phyloP scores from a whole-genome alignment of 2,329 filamentous ascomycete species.

The Fusarium musae region DNA sequence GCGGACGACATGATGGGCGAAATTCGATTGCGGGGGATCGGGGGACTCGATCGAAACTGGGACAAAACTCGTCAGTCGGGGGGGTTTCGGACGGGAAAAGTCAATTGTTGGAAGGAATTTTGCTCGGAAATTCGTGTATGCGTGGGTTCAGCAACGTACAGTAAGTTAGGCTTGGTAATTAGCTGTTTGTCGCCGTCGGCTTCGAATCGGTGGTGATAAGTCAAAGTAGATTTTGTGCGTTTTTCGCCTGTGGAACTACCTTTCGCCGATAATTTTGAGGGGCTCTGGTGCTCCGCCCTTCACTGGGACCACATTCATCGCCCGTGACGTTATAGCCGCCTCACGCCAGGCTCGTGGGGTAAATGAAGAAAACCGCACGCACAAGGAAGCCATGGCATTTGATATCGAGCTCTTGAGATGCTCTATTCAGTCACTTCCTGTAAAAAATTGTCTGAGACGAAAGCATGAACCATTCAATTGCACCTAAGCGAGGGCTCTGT shows the following conservation, averaged over 20 bases:
- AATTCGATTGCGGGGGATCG: conserved; percentile 47
- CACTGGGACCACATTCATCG: conserved; percentile 30
- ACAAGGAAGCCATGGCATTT: conserved; percentile 1
- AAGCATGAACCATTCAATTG: background rate
- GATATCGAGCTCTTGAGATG: background rate
- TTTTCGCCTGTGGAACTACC: conserved; percentile 56
- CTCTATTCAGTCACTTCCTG: background rate
- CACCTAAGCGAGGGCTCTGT: background rate
- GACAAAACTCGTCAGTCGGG: conserved; percentile 45
- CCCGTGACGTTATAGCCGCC: conserved; percentile 33
- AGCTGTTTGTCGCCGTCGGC: conserved; percentile 52
- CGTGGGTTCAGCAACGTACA: conserved; percentile 46
- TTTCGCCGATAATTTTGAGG: conserved; percentile 47
- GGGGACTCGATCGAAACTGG: conserved; percentile 45
- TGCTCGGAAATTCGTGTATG: conserved; percentile 28
- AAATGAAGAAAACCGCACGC: conserved; percentile 17
- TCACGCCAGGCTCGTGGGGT: conserved; percentile 36
- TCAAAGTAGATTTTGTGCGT: conserved; percentile 58
- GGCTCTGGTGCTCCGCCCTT: conserved; percentile 34
- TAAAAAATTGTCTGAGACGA: background rate
- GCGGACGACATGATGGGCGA: conserved; percentile 57
- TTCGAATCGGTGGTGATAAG: conserved; percentile 49
- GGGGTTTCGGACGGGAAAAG: conserved; percentile 37
- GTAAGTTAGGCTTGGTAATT: conserved; percentile 49
- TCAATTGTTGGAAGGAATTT: conserved; percentile 22